Conservation (phyloP, 495 filamentous ascomycete species). For the Xylaria scruposa region DNA sequence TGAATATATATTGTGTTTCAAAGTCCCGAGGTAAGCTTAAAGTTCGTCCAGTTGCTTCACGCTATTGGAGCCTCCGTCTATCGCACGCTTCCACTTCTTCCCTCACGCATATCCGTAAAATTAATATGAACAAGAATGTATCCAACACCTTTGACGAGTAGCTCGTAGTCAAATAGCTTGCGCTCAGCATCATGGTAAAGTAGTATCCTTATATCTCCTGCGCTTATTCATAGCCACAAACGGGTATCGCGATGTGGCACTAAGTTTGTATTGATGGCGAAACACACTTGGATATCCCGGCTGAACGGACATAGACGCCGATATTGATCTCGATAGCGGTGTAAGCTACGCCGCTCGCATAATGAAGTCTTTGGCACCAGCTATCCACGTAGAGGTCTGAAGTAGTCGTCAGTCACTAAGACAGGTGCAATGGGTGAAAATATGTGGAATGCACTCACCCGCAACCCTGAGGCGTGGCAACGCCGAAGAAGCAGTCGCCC, state of each 20-base stretch:
- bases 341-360: not conserved
- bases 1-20: not conserved
- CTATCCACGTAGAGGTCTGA: constrained; percentile 35
- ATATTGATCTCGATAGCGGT: not conserved
- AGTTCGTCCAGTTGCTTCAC: not conserved
- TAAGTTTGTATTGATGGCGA: not conserved
- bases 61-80: not conserved
- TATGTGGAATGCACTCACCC: constrained; percentile 43
- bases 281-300: not conserved
- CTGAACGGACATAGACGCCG: not conserved
- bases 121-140: not conserved
- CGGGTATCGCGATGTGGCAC: not conserved
- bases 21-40: not conserved
- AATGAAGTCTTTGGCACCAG: not conserved
- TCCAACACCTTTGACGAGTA: not conserved
- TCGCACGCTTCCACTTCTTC: not conserved
- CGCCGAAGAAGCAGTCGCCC: constrained; percentile 58
- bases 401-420: constrained; percentile 11
- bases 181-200: too few species aligned
- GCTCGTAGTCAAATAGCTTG: not conserved
- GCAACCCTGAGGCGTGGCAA: constrained; percentile 56
- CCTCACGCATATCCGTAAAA: not conserved
- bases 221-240: not conserved
- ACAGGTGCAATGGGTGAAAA: too few species aligned
- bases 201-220: not conserved